Evolutionary conservation across 1,139 yeast genomes (phyloP), one percentile per base, ranked within the genome.

Genomic region (Lodderomyces elongisporus): DNA sequence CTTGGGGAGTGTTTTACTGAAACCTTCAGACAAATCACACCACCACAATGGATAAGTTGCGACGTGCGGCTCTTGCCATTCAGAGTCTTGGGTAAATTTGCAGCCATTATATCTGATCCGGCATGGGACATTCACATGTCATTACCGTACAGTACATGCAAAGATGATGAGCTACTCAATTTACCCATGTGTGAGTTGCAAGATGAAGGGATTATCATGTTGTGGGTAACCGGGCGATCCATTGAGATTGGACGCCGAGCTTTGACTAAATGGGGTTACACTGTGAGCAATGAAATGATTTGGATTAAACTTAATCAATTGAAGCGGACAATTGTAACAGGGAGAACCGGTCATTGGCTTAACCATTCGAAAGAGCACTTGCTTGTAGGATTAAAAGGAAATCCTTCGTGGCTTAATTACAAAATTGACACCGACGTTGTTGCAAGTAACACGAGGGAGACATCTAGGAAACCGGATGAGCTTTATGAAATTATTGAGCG

Each of bases 191-290:
- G 74, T 27, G 61, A 70, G 30, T 62, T 89, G 26, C 96, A 88
- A 54, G 79, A 76, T 36, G 95, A 85, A 51, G 97, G 97, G 0
- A 61, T 89, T 3, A 61, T 87, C 33, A 68, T 88, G 42, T 66
- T 89, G 20, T 89, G 96, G 97, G 96, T 88, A 4, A 89, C 97
- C 1, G 96, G 96, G 0, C 68, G 97, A 32, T 88, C 96, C 4
- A 78, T 87, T 43, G 96, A 89, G 47, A 67, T 83, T 25, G 97
- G 96, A 1, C 71, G 95, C 27, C 75, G 76, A 40, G 87, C 91
- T 7, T 60, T 89, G 37, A 56, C 55, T 5, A 76, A 74, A 42
- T 88, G 96, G 96, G 96, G 96, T 1, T 89, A 89, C 52, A 52
- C 56, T 21, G 75, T 82, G 5, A 62, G 77, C 17, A 91, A 88